phyloP scores from a whole-genome alignment of 345 rosid genomes.

The Nasturtium officinale region DNA sequence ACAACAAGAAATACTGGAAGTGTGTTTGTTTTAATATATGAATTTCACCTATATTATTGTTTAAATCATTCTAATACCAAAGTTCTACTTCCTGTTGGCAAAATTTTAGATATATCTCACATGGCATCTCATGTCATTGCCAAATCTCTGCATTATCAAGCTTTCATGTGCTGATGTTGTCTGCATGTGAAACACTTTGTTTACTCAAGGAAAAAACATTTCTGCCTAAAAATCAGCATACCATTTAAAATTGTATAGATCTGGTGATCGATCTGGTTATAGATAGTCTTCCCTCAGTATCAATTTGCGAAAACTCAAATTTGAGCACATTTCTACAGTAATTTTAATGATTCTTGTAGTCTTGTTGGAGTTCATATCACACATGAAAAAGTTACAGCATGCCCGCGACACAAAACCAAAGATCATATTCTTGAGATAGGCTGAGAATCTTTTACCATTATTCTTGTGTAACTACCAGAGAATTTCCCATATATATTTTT shows the following conservation, averaged over 20 bases:
- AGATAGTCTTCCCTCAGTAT: constrained; percentile 19
- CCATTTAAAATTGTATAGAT: constrained; percentile 10
- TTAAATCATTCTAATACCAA: not conserved
- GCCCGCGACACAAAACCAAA: constrained; percentile 20
- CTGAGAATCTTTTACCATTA: constrained; percentile 30
- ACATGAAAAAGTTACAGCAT: constrained; percentile 30
- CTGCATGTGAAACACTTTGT: constrained; percentile 38
- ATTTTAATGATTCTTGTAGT: constrained; percentile 12
- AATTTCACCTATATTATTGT: not conserved
- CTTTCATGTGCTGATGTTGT: constrained; percentile 40
- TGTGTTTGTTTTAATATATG: too few relatives aligned
- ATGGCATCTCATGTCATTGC: constrained; percentile 32
- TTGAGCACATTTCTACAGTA: not conserved
- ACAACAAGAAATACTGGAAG: too few relatives aligned
- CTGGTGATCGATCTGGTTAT: constrained; percentile 26
- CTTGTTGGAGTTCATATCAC: constrained; percentile 19
- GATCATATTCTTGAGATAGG: constrained; percentile 29
- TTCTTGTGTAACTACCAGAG: constrained; percentile 13
- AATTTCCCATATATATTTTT: constrained; percentile 3
- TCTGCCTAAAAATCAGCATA: constrained; percentile 8
- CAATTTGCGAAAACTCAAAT: constrained; percentile 18
- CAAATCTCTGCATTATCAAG: constrained; percentile 31
- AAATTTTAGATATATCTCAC: constrained; percentile 11
- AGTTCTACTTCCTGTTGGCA: not conserved
- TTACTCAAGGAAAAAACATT: constrained; percentile 20